Evolutionary conservation across 345 rosid genomes (phyloP), one percentile per base, ranked within the genome.

Genomic region (Eucalyptus paniculata): DNA sequence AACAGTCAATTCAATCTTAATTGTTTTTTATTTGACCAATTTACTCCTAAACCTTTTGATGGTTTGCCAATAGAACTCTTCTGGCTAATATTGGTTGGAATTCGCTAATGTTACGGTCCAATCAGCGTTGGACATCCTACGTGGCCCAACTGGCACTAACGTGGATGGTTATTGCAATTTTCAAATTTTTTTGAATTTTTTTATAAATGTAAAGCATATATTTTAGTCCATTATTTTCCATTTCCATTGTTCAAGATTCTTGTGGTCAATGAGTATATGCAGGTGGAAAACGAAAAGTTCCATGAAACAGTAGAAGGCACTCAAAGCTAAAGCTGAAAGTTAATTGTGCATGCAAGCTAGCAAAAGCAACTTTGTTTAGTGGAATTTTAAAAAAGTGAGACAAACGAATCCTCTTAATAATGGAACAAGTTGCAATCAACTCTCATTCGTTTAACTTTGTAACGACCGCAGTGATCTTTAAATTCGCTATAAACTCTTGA

Each of bases 1-100:
- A 7, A 6, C 0, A 0, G 2, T 12, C 5, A 77, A 77, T 40
- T 37, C 8, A 21, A 12, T 77, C 2, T 2, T 21, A 21, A 8
- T 11, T 21, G 1, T 37, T 69, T 77, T 77, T 9, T 37, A 37
- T 77, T 77, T 37, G 28, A 40, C 3, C 47, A 40, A 77, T 40
- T 77, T 77, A 40, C 5, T 77, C 5, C 5, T 77, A 40, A 40
- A 21, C 3, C 8, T 77, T 40, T 77, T 40, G 3, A 37, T 14
- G 8, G 44, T 77, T 77, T 77, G 7, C 2, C 5, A 40, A 23
- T 12, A 9, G 1, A 11, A 23, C 5, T 13, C 15, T 37, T 40
- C 2, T 4, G 1, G 12, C 28, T 40, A 40, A 77, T 77, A 19
- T 40, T 37, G 28, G 3, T 4, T 77, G 1, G 16, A 77, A 21